Percentiles rank a stretch among this genome's conserved stretches.
phyloP scores from a whole-genome alignment of 306 rosid species.

The Coriaria nepalensis region DNA sequence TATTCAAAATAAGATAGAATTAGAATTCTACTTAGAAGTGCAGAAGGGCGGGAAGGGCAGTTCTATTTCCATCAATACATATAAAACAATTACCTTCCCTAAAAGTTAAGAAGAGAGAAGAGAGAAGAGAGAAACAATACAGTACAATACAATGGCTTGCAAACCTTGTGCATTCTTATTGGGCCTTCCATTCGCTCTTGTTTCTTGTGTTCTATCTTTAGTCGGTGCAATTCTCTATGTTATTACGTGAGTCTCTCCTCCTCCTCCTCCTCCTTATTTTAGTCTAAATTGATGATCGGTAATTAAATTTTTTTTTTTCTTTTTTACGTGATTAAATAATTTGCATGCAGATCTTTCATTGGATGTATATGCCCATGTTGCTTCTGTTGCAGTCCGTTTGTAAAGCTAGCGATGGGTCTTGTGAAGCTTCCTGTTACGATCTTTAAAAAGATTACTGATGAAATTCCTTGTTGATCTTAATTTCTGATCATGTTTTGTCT shows the following conservation, averaged over 20 bases:
- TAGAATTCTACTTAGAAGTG: no score
- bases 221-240: constrained; percentile 71
- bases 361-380: constrained; percentile 86
- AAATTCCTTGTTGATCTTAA: constrained; percentile 61
- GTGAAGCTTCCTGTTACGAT: constrained; percentile 54
- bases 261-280: background rate
- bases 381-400: constrained; percentile 49
- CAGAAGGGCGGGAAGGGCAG: no score
- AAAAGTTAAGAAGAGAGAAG: background rate
- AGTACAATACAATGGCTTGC: constrained; percentile 56
- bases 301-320: background rate
- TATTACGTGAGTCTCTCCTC: constrained; percentile 57
- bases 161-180: constrained; percentile 70
- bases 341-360: constrained; percentile 37
- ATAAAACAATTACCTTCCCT: no score
- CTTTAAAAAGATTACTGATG: constrained; percentile 43
- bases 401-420: constrained; percentile 58
- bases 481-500: no score
- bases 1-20: no score
- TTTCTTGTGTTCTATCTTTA: constrained; percentile 45
- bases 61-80: no score
- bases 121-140: constrained; percentile 1
- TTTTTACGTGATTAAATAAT: no score
- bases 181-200: constrained; percentile 68
- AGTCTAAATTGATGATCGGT: background rate